phyloP scores from a whole-genome alignment of 2,329 filamentous ascomycete genomes.

The Colletotrichum tabaci region DNA sequence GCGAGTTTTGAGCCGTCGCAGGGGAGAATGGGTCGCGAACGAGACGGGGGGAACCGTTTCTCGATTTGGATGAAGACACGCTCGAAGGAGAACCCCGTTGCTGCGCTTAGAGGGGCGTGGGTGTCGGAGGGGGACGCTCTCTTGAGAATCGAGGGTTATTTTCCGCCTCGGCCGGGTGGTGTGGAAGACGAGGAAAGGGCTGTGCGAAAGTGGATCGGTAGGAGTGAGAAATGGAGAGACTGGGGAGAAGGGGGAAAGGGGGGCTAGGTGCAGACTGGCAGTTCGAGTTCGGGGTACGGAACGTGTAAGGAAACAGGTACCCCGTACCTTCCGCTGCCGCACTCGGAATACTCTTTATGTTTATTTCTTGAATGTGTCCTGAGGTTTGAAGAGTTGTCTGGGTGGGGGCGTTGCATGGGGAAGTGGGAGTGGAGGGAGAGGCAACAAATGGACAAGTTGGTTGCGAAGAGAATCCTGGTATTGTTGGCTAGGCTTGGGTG shows the following conservation, averaged over 20 bases:
- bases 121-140: conserved; percentile 15
- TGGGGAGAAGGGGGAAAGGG: conserved; percentile 4
- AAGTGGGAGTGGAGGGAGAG: neutral
- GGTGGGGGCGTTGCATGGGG: conserved; percentile 5
- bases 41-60: conserved; percentile 29
- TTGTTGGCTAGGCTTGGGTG: neutral
- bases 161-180: conserved; percentile 33
- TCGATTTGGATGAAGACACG: conserved; percentile 42
- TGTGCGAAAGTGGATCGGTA: conserved; percentile 24
- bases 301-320: conserved; percentile 3
- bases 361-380: neutral
- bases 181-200: conserved; percentile 13
- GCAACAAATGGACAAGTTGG: conserved; percentile 15
- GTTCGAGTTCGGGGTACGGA: conserved; percentile 14
- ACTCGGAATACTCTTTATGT: neutral
- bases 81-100: conserved; percentile 28
- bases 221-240: conserved; percentile 2
- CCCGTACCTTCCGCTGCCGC: neutral
- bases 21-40: conserved; percentile 30
- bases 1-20: conserved; percentile 38
- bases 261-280: neutral
- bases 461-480: conserved; percentile 11
- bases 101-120: conserved; percentile 37
- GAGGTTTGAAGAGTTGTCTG: neutral
- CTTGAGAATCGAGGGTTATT: conserved; percentile 17